phyloP scores from a whole-genome alignment of 2,329 filamentous ascomycete species.

The Botrytis fabae region DNA sequence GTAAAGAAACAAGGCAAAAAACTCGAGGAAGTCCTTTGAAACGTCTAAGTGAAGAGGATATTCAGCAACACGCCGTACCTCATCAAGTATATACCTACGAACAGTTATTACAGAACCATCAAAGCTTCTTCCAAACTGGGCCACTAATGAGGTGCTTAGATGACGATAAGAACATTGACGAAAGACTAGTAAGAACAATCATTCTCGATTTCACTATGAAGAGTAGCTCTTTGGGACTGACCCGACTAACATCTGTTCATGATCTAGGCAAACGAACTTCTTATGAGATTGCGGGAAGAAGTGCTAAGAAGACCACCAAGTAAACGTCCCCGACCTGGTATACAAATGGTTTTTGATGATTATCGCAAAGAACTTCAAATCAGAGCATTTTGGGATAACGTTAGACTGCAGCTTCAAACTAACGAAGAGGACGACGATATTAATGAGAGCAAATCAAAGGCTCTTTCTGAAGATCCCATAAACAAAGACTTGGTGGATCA shows the following conservation, averaged over 20 bases:
- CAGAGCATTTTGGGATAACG: constrained; percentile 32
- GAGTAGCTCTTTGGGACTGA: too few species aligned
- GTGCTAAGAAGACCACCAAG: constrained; percentile 12
- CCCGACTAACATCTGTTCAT: background rate
- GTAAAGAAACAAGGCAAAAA: background rate
- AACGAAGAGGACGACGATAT: constrained; percentile 9
- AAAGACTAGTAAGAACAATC: constrained; percentile 3
- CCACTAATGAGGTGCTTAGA: constrained; percentile 30
- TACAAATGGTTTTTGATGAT: background rate
- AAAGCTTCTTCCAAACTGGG: constrained; percentile 27
- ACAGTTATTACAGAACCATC: constrained; percentile 27
- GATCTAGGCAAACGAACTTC: constrained; percentile 18
- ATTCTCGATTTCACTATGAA: background rate
- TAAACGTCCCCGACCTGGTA: background rate
- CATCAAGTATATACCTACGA: constrained; percentile 14
- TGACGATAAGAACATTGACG: constrained; percentile 20
- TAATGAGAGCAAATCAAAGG: background rate
- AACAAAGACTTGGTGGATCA: background rate
- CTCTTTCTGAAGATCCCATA: background rate
- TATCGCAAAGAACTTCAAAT: constrained; percentile 25
- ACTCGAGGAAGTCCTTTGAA: too few species aligned
- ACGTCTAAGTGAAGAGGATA: background rate
- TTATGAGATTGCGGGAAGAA: constrained; percentile 26
- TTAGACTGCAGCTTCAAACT: constrained; percentile 27
- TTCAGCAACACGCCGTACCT: background rate